Conservation (phyloP, 306 rosid genomes). For the Hylodesmum podocarpum region DNA sequence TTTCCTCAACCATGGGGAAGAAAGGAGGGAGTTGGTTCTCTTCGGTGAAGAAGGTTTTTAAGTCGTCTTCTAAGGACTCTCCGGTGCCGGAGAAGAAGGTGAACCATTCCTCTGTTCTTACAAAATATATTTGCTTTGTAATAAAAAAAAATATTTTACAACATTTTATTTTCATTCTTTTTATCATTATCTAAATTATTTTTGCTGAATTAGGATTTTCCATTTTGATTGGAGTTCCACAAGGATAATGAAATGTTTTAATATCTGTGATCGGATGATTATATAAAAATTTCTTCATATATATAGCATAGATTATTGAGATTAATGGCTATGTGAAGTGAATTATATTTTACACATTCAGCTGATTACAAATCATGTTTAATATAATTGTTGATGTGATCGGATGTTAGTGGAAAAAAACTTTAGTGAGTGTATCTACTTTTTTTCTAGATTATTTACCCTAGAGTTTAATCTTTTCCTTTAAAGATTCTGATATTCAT, state of each 20-base stretch:
- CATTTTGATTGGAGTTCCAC: not conserved
- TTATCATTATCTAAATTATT: not conserved
- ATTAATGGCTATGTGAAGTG: too few species aligned
- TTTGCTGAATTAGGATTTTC: not conserved
- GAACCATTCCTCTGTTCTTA: not conserved
- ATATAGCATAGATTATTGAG: too few species aligned
- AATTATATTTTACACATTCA: too few species aligned
- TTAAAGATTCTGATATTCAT: not conserved
- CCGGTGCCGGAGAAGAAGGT: conserved; percentile 66
- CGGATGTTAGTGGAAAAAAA: too few species aligned
- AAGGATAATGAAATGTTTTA: not conserved
- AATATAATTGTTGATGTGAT: too few species aligned
- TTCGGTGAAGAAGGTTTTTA: conserved; percentile 83
- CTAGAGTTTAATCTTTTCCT: not conserved
- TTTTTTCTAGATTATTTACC: too few species aligned
- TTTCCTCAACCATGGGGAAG: conserved; percentile 71
- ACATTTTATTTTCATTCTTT: not conserved
- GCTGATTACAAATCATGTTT: too few species aligned
- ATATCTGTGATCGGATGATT: too few species aligned
- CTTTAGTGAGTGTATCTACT: too few species aligned
- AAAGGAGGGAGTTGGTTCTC: conserved; percentile 88
- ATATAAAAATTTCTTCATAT: too few species aligned
- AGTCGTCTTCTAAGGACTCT: conserved; percentile 64
- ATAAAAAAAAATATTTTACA: too few species aligned
- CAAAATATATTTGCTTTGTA: not conserved